Base-by-base conservation (phyloP, 2,329 filamentous ascomycete species). In the Ascochyta pisi region DNA sequence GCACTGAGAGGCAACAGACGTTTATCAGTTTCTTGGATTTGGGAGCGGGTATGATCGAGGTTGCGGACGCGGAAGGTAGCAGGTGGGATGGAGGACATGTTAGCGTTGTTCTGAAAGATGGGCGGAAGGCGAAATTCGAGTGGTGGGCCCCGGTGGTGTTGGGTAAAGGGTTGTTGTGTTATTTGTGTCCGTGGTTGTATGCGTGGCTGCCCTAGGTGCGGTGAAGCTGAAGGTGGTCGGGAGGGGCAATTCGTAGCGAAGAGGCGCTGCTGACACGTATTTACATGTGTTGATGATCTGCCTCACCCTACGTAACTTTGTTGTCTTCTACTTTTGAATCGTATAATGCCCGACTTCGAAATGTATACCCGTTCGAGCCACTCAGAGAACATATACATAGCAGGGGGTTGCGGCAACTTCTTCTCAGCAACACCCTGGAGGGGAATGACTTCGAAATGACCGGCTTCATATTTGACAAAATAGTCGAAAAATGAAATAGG, bases 11-110 rank as follows among this genome's bases (percentile, higher is more conserved):
- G 8, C 65, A 79, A 45, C 69, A 78, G 46, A 75, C 67, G 4
- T 74, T 74, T 26, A 27, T 83, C 2, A 73, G 67, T 1, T 83
- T 79, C 44, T 35, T 78, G 4, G 81, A 83, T 60, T 61, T 83
- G 15, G 73, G 79, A 1, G 80, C 77, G 1, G 80, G 64, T 0
- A 83, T 83, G 82, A 70, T 83, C 16, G 80, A 83, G 63, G 76
- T 76, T 5, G 79, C 75, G 0, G 71, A 79, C 31, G 60, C 23
- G 15, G 58, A 50, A 10, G 29, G 29, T 9, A 34, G n/a, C 1
- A 42, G 34, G 35, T 57, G 54, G 47, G 46, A 52, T 7, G 47
- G 50, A 1, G 44, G 33, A 15, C 54, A 60, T 49, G 54, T 60
- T 16, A 57, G 58, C 46, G 38, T 60, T 22, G 43, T 57, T 15